A percentile compares a stretch with the other conserved stretches of the same genome.
Evolutionary conservation across 495 filamentous ascomycete species (phyloP).

Genomic region (Tuber magnatum): DNA sequence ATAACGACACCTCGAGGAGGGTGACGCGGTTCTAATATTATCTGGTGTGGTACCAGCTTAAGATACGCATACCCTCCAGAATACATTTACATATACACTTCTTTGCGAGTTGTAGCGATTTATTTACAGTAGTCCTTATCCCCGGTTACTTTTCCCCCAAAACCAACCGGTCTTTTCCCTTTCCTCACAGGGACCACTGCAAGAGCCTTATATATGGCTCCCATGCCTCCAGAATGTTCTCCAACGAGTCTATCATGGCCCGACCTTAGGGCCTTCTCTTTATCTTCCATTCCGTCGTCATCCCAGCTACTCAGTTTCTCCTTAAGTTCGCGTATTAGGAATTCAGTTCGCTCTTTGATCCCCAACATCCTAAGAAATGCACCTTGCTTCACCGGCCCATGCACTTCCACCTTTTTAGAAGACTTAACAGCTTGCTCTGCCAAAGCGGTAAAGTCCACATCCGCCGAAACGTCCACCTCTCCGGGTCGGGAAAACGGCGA

Average conservation of each 20-base stretch:
- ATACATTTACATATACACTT: neutral
- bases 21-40: neutral
- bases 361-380: slow-evolving; percentile 72
- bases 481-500: slow-evolving; percentile 72
- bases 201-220: slow-evolving; percentile 86
- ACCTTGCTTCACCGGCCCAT: slow-evolving; percentile 85
- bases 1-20: neutral
- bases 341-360: slow-evolving; percentile 65
- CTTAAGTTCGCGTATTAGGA: slow-evolving; percentile 49
- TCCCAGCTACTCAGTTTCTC: slow-evolving; percentile 17
- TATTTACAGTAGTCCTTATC: slow-evolving; percentile 8
- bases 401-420: slow-evolving; percentile 74
- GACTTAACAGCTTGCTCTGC: slow-evolving; percentile 71
- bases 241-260: slow-evolving; percentile 76
- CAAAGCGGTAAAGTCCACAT: slow-evolving; percentile 83
- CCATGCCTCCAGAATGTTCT: slow-evolving; percentile 73
- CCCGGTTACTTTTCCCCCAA: slow-evolving; percentile 65
- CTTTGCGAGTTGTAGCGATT: neutral
- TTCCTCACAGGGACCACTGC: slow-evolving; percentile 76
- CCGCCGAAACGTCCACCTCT: slow-evolving; percentile 73
- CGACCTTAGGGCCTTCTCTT: slow-evolving; percentile 56
- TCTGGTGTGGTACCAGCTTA: neutral
- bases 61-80: neutral
- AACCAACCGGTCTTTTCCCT: slow-evolving; percentile 76
- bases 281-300: slow-evolving; percentile 18